These are phyloP conservation scores for Carex arenaria DNA, from an alignment of 202 grass and related monocot species.

Conservation along the genomic window DNA sequence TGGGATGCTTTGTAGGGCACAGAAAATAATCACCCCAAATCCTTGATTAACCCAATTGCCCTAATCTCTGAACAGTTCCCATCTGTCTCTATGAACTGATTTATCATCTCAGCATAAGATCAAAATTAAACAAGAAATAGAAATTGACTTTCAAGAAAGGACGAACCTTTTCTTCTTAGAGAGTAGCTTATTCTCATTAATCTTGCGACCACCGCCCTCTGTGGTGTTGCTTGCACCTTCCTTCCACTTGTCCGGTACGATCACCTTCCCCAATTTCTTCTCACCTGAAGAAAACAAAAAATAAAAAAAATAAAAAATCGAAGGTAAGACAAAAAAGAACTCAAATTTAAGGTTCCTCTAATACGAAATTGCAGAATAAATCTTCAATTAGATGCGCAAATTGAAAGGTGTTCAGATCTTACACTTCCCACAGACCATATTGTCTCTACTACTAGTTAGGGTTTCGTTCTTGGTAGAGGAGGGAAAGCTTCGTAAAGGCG, in stretches of 20 bases:
- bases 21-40: not conserved
- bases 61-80: not conserved
- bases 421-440: constrained; percentile 88
- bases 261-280: constrained; percentile 98
- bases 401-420: constrained; percentile 7
- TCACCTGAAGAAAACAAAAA: constrained; percentile 43
- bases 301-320: not conserved
- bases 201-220: constrained; percentile 92
- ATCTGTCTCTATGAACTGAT: not conserved
- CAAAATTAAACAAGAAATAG: not conserved
- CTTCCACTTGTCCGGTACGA: constrained; percentile 99
- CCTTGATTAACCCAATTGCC: not conserved
- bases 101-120: not conserved
- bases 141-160: not conserved
- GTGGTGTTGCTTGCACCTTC: constrained; percentile 93
- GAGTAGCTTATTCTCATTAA: constrained; percentile 98
- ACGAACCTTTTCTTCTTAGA: constrained; percentile 89
- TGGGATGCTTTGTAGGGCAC: not conserved
- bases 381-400: not conserved
- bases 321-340: not conserved
- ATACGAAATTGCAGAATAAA: not conserved
- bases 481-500: not conserved
- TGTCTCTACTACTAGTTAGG: not conserved
- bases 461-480: constrained; percentile 1
- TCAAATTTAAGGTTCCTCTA: not conserved